Evolutionary conservation across 202 grass and related monocot genomes (phyloP), one percentile per base, ranked within the genome.

Genomic region (Carex sylvatica): DNA sequence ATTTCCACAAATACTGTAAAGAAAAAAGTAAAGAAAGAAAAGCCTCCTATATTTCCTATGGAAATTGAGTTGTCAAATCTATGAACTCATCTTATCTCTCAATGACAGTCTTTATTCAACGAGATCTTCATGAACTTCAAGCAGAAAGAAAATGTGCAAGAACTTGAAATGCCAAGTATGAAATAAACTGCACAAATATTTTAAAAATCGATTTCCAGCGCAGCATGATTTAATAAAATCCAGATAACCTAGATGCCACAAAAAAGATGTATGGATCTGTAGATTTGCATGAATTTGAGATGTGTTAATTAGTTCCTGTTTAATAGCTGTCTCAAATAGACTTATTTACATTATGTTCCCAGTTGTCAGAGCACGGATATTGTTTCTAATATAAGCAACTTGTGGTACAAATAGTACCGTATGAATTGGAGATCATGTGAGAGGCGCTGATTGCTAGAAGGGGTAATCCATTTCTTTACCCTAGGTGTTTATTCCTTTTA

Each of bases 351-450:
- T 33, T 56, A 55, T 33, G 33, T 55, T 18, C 1, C 24, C 49
- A 56, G 49, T 76, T 76, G 72, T 76, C 72, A 76, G 72, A 76
- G 16, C 72, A 56, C 31, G 24, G 72, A 76, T 76, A 55, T 54
- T 54, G 26, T 56, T 76, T 76, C 72, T 76, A 56, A 35, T 35
- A 54, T 9, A n/a, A 76, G 72, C 72, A 76, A 56, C 14, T 76
- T 76, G 72, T 55, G 72, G 44, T 76, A 76, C 51, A n/a, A n/a
- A 16, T 56, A 56, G 51, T 76, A 76, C 72, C 15, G 28, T 76
- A 19, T 76, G 51, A 76, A 76, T 56, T 56, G 14, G 24, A 55
- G 3, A 76, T 76, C 72, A 76, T 76, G 51, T 76, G 72, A 75
- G 14, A 31, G 24, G 8, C 3, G 14, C 72, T 55, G 24, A 55